Percentiles rank a stretch among this genome's conserved stretches.
Evolutionary conservation across 1,139 yeast genomes (phyloP).

Genomic region (Taphrina pruni): DNA sequence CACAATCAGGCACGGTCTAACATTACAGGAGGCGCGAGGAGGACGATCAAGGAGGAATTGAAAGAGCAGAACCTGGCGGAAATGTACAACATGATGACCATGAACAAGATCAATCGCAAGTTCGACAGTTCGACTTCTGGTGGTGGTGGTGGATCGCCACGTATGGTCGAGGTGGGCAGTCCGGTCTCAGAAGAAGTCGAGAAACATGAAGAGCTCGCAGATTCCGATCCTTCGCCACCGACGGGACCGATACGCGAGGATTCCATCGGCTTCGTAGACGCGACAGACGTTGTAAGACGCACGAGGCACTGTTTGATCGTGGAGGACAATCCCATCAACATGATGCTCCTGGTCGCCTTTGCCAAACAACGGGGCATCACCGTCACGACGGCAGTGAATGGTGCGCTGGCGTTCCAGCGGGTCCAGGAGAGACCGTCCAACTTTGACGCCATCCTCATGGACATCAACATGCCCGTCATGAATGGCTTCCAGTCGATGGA

Average conservation of each 20-base stretch:
- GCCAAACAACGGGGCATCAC: conserved; percentile 7
- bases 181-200: neutral
- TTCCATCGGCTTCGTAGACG: neutral
- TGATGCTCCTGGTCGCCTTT: conserved; percentile 33
- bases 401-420: conserved; percentile 17
- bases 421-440: conserved; percentile 53
- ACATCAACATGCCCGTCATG: conserved; percentile 95
- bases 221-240: neutral
- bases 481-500: conserved; percentile 93
- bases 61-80: conserved; percentile 23
- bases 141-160: neutral
- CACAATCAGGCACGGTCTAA: neutral
- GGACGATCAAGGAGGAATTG: conserved; percentile 20
- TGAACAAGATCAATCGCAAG: neutral
- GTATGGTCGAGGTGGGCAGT: neutral
- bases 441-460: conserved; percentile 81
- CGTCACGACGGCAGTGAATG: conserved; percentile 28
- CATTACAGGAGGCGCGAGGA: conserved; percentile 18
- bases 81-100: conserved; percentile 3
- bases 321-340: conserved; percentile 38
- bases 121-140: neutral
- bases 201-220: neutral
- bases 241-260: neutral
- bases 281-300: neutral
- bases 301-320: conserved; percentile 26